These are phyloP conservation scores for Globisporangium recalcitrans DNA, from an alignment of 352 stramenopile species.

Conservation along the genomic window DNA sequence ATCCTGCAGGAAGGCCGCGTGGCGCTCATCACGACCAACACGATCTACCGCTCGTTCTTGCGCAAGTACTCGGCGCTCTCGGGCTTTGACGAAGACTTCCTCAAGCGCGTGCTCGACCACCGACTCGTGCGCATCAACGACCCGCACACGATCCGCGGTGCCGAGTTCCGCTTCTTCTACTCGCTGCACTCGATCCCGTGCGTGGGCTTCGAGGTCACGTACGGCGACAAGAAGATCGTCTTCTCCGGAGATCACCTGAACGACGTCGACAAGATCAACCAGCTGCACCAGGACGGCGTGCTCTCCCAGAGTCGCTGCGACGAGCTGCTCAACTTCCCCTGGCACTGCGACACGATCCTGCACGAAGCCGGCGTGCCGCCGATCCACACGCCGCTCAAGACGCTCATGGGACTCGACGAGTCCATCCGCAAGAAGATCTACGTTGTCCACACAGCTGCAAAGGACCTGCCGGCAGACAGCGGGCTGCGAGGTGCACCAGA, in stretches of 20 bases:
- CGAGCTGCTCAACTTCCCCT: constrained; percentile 91
- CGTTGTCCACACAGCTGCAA: constrained; percentile 92
- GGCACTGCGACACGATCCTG: constrained; percentile 91
- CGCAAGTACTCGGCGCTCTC: constrained; percentile 95
- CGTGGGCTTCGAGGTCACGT: constrained; percentile 92
- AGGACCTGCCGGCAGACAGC: constrained; percentile 65
- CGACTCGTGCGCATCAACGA: constrained; percentile 91
- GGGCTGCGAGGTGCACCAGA: constrained; percentile 86
- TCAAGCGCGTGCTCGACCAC: constrained; percentile 90
- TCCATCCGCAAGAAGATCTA: constrained; percentile 90
- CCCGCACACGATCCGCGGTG: constrained; percentile 91
- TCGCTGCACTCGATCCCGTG: constrained; percentile 95
- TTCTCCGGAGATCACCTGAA: constrained; percentile 96
- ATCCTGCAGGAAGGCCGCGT: constrained; percentile 93
- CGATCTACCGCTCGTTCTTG: constrained; percentile 96
- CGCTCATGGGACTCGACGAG: constrained; percentile 87
- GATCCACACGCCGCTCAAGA: constrained; percentile 94
- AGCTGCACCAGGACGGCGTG: constrained; percentile 80
- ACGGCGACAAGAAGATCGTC: constrained; percentile 92
- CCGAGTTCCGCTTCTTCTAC: constrained; percentile 95
- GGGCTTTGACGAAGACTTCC: constrained; percentile 86
- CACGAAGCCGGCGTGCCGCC: constrained; percentile 93
- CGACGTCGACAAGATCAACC: constrained; percentile 86
- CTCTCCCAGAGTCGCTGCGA: constrained; percentile 80
- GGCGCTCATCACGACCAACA: constrained; percentile 93